These are phyloP conservation scores for Myxozyma neotropica DNA, from an alignment of 805 yeast genomes.

Conservation along the genomic window DNA sequence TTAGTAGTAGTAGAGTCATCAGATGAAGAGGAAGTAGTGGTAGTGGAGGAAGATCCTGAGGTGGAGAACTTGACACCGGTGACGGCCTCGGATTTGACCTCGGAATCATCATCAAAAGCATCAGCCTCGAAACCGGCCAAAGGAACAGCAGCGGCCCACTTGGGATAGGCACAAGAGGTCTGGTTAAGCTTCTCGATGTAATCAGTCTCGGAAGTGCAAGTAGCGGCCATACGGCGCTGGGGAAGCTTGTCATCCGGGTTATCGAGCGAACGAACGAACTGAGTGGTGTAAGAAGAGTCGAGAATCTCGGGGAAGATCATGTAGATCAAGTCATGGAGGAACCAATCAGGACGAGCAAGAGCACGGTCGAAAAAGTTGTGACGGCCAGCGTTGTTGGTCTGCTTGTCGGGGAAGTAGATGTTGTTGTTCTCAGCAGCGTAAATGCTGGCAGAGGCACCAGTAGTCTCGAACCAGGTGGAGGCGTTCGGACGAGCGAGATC, in stretches of 20 bases:
- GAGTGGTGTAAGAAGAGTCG: neutral
- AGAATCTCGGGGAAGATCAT: constrained; percentile 2
- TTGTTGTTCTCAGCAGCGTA: constrained; percentile 8
- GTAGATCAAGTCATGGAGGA: constrained; percentile 2
- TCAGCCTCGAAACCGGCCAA: constrained; percentile 4
- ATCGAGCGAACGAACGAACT: neutral
- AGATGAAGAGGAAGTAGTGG: neutral
- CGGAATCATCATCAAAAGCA: constrained; percentile 4
- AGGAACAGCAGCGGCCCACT: constrained; percentile 9
- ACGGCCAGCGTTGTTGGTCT: constrained; percentile 2
- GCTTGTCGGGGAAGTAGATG: constrained; percentile 7
- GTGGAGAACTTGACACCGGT: constrained; percentile 8
- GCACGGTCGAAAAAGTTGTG: constrained; percentile 12
- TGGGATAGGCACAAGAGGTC: constrained; percentile 17
- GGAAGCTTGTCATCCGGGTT: constrained; percentile 9
- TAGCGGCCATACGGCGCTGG: constrained; percentile 12
- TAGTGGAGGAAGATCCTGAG: neutral
- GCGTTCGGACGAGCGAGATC: neutral
- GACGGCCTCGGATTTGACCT: constrained; percentile 13
- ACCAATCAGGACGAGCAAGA: constrained; percentile 7
- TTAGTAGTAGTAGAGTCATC: neutral
- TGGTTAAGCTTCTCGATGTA: constrained; percentile 5
- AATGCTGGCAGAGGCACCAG: constrained; percentile 6
- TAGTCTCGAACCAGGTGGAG: neutral
- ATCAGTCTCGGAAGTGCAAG: constrained; percentile 4